Base-by-base conservation (phyloP, 148 eudicot species). In the Polygonum maritimum region DNA sequence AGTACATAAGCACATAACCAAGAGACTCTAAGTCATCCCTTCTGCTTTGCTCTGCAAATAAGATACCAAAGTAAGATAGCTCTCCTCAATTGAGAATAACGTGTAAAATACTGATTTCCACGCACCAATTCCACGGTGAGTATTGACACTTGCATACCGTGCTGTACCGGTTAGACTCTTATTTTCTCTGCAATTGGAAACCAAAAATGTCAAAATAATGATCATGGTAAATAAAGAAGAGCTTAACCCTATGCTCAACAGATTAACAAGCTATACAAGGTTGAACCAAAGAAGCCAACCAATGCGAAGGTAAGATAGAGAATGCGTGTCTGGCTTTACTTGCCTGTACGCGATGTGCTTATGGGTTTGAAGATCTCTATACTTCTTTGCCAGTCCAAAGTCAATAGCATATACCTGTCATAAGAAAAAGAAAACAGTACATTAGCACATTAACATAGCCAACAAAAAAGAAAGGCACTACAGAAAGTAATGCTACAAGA, bases 341-440 rank as follows among this genome's bases (percentile, higher is more conserved):
- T 79, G 89, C 97, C 97, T 88, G 84, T 91, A 91, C 39, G 93
- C 89, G 82, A 91, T 91, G 83, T 91, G 97, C 84, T 85, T 88
- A 80, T 88, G 97, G 78, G 93, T 89, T 81, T 89, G 93, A 57
- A 88, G 91, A 84, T 91, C 97, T 82, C 91, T 86, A 49, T 89
- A 91, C 79, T 91, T 91, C 80, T 91, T 91, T 77, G 89, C 97
- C 58, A 91, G 90, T 63, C 97, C 97, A 78, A 81, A 91, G 84
- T 91, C 97, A 80, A 91, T 91, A 57, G 77, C 63, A 63, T 89
- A 91, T 38, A 89, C 97, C 93, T 91, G 45, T 26, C 36, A 10
- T 60, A 18, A 5, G 26, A 54, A 7, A 9, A 26, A 21, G 36
- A 60, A 60, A 22, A 21, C 22, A 22, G 63, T 33, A 57, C 67